Evolutionary conservation across 140 eudicot genomes (phyloP).

Genomic region (Bidens hawaiensis): DNA sequence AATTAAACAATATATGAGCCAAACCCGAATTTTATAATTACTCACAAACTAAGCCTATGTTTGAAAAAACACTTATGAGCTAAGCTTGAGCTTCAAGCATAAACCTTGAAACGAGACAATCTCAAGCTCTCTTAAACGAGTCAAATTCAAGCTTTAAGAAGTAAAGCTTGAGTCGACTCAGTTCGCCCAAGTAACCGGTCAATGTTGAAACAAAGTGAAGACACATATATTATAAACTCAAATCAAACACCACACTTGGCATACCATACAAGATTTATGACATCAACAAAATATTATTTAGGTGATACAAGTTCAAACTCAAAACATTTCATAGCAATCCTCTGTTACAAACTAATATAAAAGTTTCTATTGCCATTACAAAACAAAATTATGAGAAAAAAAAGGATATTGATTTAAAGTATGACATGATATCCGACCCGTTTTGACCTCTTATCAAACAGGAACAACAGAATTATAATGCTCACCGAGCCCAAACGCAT

Average conservation of each 20-base stretch:
- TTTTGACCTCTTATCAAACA: constrained; percentile 6
- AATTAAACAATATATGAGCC: too few species aligned
- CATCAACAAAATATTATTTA: constrained; percentile 14
- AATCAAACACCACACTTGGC: constrained; percentile 8
- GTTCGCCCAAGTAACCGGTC: too few species aligned
- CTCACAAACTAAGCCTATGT: too few species aligned
- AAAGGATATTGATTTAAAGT: constrained; percentile 21
- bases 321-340: constrained; percentile 5
- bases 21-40: too few species aligned
- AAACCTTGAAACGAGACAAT: background rate
- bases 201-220: background rate
- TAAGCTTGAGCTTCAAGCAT: background rate
- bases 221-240: background rate
- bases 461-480: constrained; percentile 86
- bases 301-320: constrained; percentile 10
- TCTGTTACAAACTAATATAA: constrained; percentile 12
- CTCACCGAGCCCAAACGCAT: constrained; percentile 98
- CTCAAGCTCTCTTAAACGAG: background rate
- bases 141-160: too few species aligned
- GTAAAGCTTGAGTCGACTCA: too few species aligned
- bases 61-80: background rate
- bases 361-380: constrained; percentile 10
- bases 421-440: constrained; percentile 4
- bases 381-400: constrained; percentile 2
- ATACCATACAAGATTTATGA: constrained; percentile 15